Conservation (phyloP, 2,329 filamentous ascomycete species). For the Aspergillus sp. region DNA sequence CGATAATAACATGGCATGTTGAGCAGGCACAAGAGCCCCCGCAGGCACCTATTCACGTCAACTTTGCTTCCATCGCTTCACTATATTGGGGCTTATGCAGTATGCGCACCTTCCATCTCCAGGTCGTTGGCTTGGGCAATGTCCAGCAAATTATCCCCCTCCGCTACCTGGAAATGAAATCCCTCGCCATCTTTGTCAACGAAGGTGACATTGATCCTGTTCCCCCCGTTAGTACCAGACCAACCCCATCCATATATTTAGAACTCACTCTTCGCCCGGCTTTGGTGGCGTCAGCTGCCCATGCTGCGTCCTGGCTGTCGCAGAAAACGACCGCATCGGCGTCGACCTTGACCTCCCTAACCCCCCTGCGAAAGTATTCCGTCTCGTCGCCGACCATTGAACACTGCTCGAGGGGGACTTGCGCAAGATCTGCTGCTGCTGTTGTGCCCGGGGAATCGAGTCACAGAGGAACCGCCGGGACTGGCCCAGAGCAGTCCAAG, state of each 20-base stretch:
- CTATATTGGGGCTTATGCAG: background rate
- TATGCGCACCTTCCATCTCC: constrained; percentile 75
- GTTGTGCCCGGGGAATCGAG: constrained; percentile 8
- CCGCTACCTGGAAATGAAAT: constrained; percentile 68
- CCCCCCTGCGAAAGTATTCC: no score
- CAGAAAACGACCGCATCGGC: constrained; percentile 53
- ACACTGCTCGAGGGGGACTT: constrained; percentile 9
- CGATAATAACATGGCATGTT: constrained; percentile 83
- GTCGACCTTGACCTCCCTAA: constrained; percentile 1
- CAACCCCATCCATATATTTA: no score
- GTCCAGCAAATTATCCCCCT: constrained; percentile 88
- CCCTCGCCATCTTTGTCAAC: constrained; percentile 79
- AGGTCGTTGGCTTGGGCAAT: constrained; percentile 91
- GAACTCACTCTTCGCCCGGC: constrained; percentile 77
- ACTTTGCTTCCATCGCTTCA: background rate
- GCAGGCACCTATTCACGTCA: constrained; percentile 57
- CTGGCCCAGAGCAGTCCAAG: constrained; percentile 28
- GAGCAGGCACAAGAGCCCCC: constrained; percentile 90
- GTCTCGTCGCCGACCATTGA: constrained; percentile 6
- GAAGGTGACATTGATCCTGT: constrained; percentile 79
- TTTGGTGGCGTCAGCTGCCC: constrained; percentile 77
- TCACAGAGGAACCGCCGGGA: constrained; percentile 22
- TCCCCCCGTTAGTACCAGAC: background rate
- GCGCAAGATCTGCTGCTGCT: constrained; percentile 8
- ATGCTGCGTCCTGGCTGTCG: constrained; percentile 54